Evolutionary conservation across 139 green algal species (phyloP).

Genomic region (Mychonastes homosphaera): DNA sequence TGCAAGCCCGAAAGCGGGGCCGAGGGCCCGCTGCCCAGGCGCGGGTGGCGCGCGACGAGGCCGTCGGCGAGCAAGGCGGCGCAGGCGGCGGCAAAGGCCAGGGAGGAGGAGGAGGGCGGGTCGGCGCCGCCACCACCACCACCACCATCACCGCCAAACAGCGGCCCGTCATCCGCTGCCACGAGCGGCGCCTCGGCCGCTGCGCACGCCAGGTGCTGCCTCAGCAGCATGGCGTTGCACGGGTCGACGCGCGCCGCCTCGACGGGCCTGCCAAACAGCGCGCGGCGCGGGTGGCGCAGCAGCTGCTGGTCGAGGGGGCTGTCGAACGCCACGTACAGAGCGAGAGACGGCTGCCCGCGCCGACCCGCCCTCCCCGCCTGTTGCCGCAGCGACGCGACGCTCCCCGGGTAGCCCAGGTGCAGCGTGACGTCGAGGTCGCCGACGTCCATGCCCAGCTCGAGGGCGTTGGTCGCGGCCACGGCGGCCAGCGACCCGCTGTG

Average conservation of each 20-base stretch:
- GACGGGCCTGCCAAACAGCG: conserved; percentile 66
- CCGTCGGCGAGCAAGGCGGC: conserved; percentile 3
- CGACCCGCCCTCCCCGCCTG: conserved; percentile 84
- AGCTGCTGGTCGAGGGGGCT: conserved; percentile 92
- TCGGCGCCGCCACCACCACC: no score
- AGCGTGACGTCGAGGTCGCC: conserved; percentile 89
- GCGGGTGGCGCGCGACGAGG: conserved; percentile 37
- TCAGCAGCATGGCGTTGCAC: conserved; percentile 53
- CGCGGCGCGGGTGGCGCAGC: conserved; percentile 57
- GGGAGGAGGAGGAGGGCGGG: neutral
- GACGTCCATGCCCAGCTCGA: conserved; percentile 94
- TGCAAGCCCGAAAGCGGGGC: conserved; percentile 21
- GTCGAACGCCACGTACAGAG: conserved; percentile 83
- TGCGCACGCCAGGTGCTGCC: conserved; percentile 73
- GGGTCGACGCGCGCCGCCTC: conserved; percentile 72
- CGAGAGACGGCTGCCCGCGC: conserved; percentile 53
- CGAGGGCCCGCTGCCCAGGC: no score
- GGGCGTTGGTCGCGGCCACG: conserved; percentile 86
- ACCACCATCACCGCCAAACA: conserved; percentile 10
- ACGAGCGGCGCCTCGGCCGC: conserved; percentile 57
- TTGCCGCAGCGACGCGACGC: conserved; percentile 77
- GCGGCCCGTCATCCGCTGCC: neutral
- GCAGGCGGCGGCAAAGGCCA: neutral
- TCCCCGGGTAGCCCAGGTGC: conserved; percentile 69
- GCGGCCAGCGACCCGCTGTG: conserved; percentile 43